Evolutionary conservation across 176 grass and related monocot species (phyloP).

Genomic region (Raddia distichophylla): DNA sequence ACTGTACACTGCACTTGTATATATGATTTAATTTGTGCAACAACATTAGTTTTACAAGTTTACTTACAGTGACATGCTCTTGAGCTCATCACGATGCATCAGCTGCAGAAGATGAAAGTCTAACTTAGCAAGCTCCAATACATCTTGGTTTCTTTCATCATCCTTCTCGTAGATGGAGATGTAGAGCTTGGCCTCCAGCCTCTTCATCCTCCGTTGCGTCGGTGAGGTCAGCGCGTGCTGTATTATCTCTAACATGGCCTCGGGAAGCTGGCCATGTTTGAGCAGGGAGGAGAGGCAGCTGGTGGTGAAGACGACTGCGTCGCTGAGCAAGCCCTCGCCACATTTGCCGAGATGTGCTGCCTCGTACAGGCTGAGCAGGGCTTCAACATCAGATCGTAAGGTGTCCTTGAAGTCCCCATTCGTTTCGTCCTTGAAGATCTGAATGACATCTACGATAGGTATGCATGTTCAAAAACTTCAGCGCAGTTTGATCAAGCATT

Average conservation of each 20-base stretch:
- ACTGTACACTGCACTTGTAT: not conserved
- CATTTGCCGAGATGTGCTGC: conserved; percentile 6
- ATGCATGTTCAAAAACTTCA: not conserved
- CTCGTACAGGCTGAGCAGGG: conserved; percentile 20
- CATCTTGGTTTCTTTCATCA: not conserved
- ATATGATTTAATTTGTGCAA: not conserved
- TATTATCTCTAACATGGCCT: not conserved
- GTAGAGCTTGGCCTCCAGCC: conserved; percentile 36
- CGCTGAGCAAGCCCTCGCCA: not conserved
- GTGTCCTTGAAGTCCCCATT: not conserved
- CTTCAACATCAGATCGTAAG: not conserved
- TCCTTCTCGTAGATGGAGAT: conserved; percentile 35
- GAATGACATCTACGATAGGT: not conserved
- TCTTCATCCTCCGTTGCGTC: conserved; percentile 10
- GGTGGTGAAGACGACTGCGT: not conserved
- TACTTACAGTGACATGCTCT: conserved; percentile 37
- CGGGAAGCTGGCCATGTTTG: not conserved
- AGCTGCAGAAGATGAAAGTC: conserved; percentile 44
- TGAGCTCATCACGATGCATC: conserved; percentile 46
- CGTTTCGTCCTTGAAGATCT: not conserved
- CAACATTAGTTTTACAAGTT: not conserved
- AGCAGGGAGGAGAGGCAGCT: not conserved
- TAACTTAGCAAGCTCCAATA: conserved; percentile 49
- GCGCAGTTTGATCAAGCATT: not conserved
- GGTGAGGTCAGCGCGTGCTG: conserved; percentile 23